Evolutionary conservation across 768 basidiomycete genomes (phyloP).

Genomic region (Agrocybe pediades): DNA sequence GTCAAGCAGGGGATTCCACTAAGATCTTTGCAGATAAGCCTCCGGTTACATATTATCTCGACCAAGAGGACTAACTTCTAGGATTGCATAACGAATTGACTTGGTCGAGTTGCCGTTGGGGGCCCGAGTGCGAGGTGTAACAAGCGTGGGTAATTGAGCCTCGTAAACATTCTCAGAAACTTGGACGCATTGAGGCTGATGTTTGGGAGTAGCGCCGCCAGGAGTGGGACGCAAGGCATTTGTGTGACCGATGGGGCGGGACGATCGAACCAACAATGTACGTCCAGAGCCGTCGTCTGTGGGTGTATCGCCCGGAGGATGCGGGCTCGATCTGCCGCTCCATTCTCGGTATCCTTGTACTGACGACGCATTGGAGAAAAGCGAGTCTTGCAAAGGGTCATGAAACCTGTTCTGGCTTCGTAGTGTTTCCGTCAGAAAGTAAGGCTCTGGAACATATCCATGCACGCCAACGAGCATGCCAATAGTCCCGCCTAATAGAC

Average conservation of each 20-base stretch:
- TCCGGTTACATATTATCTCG: constrained; percentile 5
- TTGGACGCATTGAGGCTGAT: constrained; percentile 44
- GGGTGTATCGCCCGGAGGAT: constrained; percentile 37
- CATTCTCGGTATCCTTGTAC: constrained; percentile 82
- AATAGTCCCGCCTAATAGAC: constrained; percentile 69
- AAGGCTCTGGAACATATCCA: constrained; percentile 85
- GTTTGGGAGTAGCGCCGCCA: constrained; percentile 15
- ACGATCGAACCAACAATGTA: constrained; percentile 65
- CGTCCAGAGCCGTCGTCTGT: constrained; percentile 16
- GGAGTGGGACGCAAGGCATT: constrained; percentile 34
- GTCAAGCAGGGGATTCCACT: constrained; percentile 90
- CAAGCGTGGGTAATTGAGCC: constrained; percentile 70
- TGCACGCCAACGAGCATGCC: constrained; percentile 81
- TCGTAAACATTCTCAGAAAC: constrained; percentile 70
- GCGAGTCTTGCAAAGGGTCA: constrained; percentile 84
- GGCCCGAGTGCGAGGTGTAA: constrained; percentile 73
- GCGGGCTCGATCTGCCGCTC: constrained; percentile 61
- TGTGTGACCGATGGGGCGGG: constrained; percentile 61
- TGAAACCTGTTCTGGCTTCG: constrained; percentile 86
- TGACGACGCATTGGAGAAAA: constrained; percentile 80
- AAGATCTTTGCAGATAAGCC: constrained; percentile 12
- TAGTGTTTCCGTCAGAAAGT: constrained; percentile 84
- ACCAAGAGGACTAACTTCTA: constrained; percentile 56
- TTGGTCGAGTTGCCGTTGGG: constrained; percentile 63
- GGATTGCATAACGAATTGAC: constrained; percentile 81